phyloP scores from a whole-genome alignment of 2,329 filamentous ascomycete genomes.

The Geosmithia flava region DNA sequence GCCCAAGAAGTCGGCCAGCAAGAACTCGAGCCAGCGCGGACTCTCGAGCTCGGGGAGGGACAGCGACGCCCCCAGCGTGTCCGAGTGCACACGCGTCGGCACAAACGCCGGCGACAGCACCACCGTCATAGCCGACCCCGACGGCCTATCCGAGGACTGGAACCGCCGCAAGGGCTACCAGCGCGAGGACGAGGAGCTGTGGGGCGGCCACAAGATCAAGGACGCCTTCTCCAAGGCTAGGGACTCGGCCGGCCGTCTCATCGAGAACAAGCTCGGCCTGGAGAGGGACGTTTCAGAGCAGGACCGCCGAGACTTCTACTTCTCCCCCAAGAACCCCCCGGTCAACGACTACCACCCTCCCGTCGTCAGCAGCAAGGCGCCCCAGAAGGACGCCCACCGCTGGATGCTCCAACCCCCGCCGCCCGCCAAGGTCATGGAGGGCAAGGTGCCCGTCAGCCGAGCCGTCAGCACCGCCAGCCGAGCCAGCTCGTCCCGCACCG shows the following conservation, averaged over 20 bases:
- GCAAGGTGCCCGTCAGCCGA: slow-evolving; percentile 59
- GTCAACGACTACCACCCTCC: slow-evolving; percentile 82
- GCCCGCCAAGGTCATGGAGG: slow-evolving; percentile 82
- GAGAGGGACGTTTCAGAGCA: slow-evolving; percentile 40
- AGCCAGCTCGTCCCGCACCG: slow-evolving; percentile 30
- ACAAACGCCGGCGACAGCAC: slow-evolving; percentile 15
- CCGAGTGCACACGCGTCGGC: slow-evolving; percentile 19
- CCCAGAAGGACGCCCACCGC: slow-evolving; percentile 55
- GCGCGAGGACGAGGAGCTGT: slow-evolving; percentile 77
- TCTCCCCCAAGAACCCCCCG: slow-evolving; percentile 50
- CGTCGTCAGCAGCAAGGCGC: slow-evolving; percentile 64
- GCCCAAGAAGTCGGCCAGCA: slow-evolving; percentile 47
- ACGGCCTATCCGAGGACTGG: slow-evolving; percentile 40
- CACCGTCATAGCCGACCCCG: slow-evolving; percentile 32
- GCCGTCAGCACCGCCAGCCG: slow-evolving; percentile 45
- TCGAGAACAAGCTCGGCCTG: slow-evolving; percentile 38
- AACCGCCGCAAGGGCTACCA: slow-evolving; percentile 65
- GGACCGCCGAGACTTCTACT: slow-evolving; percentile 48
- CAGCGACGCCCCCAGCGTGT: slow-evolving; percentile 30
- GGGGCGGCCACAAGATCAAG: slow-evolving; percentile 54
- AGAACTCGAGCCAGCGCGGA: slow-evolving; percentile 46
- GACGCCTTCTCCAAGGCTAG: slow-evolving; percentile 47
- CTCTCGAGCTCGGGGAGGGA: slow-evolving; percentile 45
- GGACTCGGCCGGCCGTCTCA: slow-evolving; percentile 38
- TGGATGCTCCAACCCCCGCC: slow-evolving; percentile 95